Conservation (phyloP, 75 land plant genomes). For the Sequoia sempervirens region DNA sequence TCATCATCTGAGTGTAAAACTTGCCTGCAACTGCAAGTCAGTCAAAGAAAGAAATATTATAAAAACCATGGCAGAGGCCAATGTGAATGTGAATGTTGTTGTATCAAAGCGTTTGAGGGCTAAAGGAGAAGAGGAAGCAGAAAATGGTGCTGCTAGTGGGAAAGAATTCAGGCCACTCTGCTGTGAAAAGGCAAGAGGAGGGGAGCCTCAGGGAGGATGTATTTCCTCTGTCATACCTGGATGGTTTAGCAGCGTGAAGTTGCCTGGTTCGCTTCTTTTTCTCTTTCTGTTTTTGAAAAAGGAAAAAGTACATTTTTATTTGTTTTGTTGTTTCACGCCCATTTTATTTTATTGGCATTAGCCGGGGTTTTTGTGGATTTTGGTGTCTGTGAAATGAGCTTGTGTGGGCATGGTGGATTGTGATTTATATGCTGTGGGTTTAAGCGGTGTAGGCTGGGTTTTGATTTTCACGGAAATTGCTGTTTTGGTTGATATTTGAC, state of each 20-base stretch:
- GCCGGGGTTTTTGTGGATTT: background rate
- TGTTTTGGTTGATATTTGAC: background rate
- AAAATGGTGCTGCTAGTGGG: background rate
- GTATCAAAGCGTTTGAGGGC: background rate
- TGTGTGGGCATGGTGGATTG: background rate
- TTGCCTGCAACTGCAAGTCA: background rate
- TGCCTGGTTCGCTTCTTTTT: background rate
- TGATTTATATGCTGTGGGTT: background rate
- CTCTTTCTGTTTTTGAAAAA: background rate
- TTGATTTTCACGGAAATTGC: too few relatives aligned
- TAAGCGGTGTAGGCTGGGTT: background rate
- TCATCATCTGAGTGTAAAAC: background rate
- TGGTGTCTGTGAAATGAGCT: background rate
- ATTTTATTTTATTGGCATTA: background rate
- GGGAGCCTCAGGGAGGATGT: background rate
- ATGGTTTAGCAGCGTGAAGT: conserved; percentile 5
- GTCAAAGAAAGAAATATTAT: background rate
- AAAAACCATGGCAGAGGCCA: conserved; percentile 1
- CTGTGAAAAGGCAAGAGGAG: background rate
- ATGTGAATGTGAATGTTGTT: background rate
- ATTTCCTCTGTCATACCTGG: conserved; percentile 5
- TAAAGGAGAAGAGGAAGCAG: background rate
- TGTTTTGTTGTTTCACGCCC: background rate
- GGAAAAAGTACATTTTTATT: too few relatives aligned
- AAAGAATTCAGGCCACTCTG: background rate